Conservation (phyloP, 352 stramenopile species). For the Phytopythium delawarense region DNA sequence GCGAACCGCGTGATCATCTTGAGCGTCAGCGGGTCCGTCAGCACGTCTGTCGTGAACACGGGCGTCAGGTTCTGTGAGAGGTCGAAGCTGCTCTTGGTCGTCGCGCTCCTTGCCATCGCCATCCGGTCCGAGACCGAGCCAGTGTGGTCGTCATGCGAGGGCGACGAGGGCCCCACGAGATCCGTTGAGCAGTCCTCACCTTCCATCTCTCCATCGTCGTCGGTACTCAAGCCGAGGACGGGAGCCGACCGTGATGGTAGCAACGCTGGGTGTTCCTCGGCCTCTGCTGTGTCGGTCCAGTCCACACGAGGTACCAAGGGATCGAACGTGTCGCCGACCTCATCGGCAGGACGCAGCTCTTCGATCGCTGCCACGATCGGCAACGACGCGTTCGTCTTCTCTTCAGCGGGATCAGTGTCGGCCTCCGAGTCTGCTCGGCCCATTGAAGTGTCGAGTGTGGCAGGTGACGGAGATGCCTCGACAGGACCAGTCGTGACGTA, state of each 20-base stretch:
- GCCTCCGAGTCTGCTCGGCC: neutral
- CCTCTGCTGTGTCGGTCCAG: neutral
- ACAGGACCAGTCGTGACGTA: neutral
- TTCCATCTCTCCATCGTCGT: constrained; percentile 7
- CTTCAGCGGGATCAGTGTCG: neutral
- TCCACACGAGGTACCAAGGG: neutral
- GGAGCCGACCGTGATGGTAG: neutral
- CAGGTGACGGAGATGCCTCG: neutral
- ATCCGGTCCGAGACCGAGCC: constrained; percentile 2
- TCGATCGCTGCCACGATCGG: neutral
- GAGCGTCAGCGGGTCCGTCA: constrained; percentile 65
- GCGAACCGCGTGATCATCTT: constrained; percentile 69
- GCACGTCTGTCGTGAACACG: constrained; percentile 77
- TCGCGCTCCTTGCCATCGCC: constrained; percentile 5
- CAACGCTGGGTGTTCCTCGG: neutral
- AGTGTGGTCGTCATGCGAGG: neutral
- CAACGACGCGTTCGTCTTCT: neutral
- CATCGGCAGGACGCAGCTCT: neutral
- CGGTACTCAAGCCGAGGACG: neutral
- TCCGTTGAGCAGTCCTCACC: neutral
- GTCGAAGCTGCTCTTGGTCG: constrained; percentile 36
- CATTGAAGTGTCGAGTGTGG: neutral
- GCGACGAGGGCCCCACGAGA: neutral
- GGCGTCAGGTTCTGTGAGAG: constrained; percentile 68
- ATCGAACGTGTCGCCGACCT: neutral